Percentiles rank a stretch among this genome's conserved stretches.
Evolutionary conservation across 1,139 yeast species (phyloP).

Genomic region (Zygoascus meyerae): DNA sequence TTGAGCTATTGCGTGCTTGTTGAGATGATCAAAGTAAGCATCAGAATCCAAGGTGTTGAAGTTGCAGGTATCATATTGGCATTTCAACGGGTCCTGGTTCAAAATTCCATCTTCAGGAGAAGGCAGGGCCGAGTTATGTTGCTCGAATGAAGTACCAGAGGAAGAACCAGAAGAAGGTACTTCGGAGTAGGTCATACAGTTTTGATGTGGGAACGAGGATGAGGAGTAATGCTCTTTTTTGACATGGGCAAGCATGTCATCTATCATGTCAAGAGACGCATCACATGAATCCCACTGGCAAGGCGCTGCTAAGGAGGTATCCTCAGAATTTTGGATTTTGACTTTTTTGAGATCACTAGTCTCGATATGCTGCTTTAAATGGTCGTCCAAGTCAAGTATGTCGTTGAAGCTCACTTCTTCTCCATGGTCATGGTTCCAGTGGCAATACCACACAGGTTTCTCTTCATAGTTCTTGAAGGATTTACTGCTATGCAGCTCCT

Average conservation of each 20-base stretch:
- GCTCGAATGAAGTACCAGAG: background rate
- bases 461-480: conserved; percentile 1
- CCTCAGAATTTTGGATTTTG: background rate
- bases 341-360: conserved; percentile 5
- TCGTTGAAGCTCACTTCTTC: conserved; percentile 27
- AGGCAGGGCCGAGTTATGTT: background rate
- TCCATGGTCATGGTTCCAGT: conserved; percentile 33
- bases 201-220: conserved; percentile 25
- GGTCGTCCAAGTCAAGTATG: conserved; percentile 30
- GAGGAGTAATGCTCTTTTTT: conserved; percentile 30
- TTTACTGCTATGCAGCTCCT: conserved; percentile 3
- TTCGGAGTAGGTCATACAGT: conserved; percentile 2
- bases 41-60: conserved; percentile 21
- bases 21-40: conserved; percentile 41
- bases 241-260: conserved; percentile 34
- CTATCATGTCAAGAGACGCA: conserved; percentile 28
- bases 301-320: conserved; percentile 12
- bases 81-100: conserved; percentile 18
- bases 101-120: conserved; percentile 2
- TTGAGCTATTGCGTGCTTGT: conserved; percentile 34
- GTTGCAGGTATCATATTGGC: conserved; percentile 33
- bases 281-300: conserved; percentile 40
- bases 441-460: conserved; percentile 23
- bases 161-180: background rate
- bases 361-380: conserved; percentile 21